Conservation (phyloP, 176 grass and related monocot species). For the Juncus inflexus region DNA sequence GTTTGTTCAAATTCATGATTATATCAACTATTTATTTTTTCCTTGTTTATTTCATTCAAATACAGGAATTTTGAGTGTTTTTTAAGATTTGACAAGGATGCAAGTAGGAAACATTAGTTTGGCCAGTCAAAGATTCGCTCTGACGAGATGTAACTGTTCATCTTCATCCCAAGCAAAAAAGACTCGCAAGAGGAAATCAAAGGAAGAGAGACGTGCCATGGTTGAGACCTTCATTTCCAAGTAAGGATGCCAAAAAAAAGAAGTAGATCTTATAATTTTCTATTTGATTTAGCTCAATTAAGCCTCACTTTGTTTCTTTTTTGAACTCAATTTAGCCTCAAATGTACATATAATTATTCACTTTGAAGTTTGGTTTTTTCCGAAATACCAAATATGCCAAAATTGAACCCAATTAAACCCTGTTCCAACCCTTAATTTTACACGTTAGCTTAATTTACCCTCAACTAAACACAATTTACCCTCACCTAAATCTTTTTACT, state of each 20-base stretch:
- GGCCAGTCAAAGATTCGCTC: slow-evolving; percentile 25
- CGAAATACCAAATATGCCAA: too few relatives aligned
- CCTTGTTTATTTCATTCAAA: neutral
- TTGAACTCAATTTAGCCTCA: too few relatives aligned
- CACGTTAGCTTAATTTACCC: too few relatives aligned
- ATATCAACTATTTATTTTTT: neutral
- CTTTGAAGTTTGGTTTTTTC: too few relatives aligned
- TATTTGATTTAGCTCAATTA: neutral
- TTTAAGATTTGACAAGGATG: slow-evolving; percentile 21
- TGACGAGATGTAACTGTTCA: slow-evolving; percentile 31
- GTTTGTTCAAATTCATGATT: neutral
- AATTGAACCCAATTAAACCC: too few relatives aligned
- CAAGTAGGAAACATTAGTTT: slow-evolving; percentile 19
- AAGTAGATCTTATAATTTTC: neutral
- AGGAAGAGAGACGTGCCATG: slow-evolving; percentile 90
- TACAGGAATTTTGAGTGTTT: neutral
- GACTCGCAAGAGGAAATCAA: slow-evolving; percentile 68
- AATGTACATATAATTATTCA: too few relatives aligned
- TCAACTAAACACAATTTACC: too few relatives aligned
- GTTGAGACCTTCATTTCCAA: slow-evolving; percentile 73
- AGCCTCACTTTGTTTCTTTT: neutral
- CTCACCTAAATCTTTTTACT: too few relatives aligned
- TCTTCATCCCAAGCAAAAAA: slow-evolving; percentile 48
- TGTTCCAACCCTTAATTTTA: too few relatives aligned
- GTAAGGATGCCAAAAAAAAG: slow-evolving; percentile 22